Conservation (phyloP, 192 early-diverging fungal species). For the Backusella sp. region DNA sequence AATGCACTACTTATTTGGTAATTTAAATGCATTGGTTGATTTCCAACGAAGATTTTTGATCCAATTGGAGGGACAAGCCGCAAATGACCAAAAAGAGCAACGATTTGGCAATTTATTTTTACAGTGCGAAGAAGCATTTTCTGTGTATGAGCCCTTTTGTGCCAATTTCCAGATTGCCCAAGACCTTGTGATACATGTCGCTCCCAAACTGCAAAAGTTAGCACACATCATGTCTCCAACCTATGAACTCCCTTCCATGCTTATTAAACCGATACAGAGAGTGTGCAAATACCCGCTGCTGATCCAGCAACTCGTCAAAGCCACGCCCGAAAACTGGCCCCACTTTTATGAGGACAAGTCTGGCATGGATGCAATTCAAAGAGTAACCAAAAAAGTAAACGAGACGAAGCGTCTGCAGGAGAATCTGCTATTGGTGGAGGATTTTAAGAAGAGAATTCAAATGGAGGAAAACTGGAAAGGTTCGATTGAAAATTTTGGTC, state of each 20-base stretch:
- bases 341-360: constrained; percentile 62
- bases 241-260: constrained; percentile 84
- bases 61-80: constrained; percentile 78
- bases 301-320: constrained; percentile 71
- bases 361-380: constrained; percentile 77
- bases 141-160: constrained; percentile 92
- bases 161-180: constrained; percentile 84
- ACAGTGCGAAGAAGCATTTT: constrained; percentile 73
- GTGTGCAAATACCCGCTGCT: constrained; percentile 98
- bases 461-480: constrained; percentile 77
- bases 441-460: constrained; percentile 74
- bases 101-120: constrained; percentile 86
- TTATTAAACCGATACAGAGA: constrained; percentile 98
- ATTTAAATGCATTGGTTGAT: constrained; percentile 89
- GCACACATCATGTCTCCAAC: constrained; percentile 77
- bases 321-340: constrained; percentile 55
- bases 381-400: constrained; percentile 88
- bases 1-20: constrained; percentile 84
- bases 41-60: constrained; percentile 95
- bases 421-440: constrained; percentile 77
- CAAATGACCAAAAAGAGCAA: constrained; percentile 76
- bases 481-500: constrained; percentile 75
- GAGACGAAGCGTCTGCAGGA: constrained; percentile 87
- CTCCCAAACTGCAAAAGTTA: constrained; percentile 58
- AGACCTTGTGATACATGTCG: constrained; percentile 66